Conservation (phyloP, 1,284 basidiomycete species). For the Trametes pubescens region DNA sequence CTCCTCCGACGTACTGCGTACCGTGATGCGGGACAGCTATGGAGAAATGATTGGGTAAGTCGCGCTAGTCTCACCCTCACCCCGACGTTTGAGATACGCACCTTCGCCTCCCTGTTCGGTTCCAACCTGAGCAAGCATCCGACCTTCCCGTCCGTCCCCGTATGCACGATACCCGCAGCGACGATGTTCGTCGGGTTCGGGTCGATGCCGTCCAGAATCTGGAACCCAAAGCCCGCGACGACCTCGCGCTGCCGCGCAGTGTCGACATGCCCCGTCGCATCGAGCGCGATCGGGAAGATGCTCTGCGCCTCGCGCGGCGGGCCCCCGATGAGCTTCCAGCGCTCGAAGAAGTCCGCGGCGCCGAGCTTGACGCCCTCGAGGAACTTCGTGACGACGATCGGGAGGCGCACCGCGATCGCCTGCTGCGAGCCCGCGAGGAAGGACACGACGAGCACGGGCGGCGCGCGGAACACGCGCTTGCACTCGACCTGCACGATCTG, state of each 20-base stretch:
- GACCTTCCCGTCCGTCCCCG: slow-evolving; percentile 88
- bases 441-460: slow-evolving; percentile 88
- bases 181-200: slow-evolving; percentile 91
- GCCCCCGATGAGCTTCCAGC: slow-evolving; percentile 98
- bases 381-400: slow-evolving; percentile 91
- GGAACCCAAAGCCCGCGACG: slow-evolving; percentile 80
- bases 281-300: slow-evolving; percentile 85
- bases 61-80: not conserved
- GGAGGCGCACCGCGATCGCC: slow-evolving; percentile 85
- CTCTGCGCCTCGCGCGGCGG: slow-evolving; percentile 91
- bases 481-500: slow-evolving; percentile 95
- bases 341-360: slow-evolving; percentile 91
- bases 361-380: slow-evolving; percentile 91
- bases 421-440: slow-evolving; percentile 94
- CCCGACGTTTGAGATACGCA: slow-evolving; percentile 43
- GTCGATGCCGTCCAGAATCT: slow-evolving; percentile 83
- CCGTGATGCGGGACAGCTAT: slow-evolving; percentile 91
- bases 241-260: slow-evolving; percentile 76
- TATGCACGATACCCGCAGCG: slow-evolving; percentile 93
- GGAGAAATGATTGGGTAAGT: slow-evolving; percentile 15
- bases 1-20: slow-evolving; percentile 94
- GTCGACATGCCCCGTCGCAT: slow-evolving; percentile 77
- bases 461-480: slow-evolving; percentile 82
- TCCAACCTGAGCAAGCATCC: slow-evolving; percentile 94
- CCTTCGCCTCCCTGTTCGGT: slow-evolving; percentile 95